These are phyloP conservation scores for Cordyceps fumosorosea DNA, from an alignment of 2,329 filamentous ascomycete species.

Conservation along the genomic window DNA sequence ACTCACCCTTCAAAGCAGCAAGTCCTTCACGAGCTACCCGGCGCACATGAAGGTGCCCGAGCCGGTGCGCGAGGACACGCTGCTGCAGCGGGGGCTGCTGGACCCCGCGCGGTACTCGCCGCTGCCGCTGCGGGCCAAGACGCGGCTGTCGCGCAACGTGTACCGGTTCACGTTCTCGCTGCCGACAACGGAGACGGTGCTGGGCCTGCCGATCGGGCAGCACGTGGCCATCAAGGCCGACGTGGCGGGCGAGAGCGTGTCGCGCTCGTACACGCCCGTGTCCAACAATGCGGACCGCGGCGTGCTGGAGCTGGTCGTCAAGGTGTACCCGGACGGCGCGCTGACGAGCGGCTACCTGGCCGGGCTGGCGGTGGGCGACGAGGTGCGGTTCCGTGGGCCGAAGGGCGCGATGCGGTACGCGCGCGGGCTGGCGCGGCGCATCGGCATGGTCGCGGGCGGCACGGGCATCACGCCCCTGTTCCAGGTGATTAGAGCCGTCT, in stretches of 20 bases:
- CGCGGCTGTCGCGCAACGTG: slow-evolving; percentile 34
- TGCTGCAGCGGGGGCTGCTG: slow-evolving; percentile 40
- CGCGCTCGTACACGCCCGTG: slow-evolving; percentile 48
- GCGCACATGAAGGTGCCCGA: slow-evolving; percentile 34
- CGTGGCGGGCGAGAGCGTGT: slow-evolving; percentile 38
- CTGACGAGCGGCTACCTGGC: slow-evolving; percentile 44
- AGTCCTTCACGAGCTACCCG: slow-evolving; percentile 28
- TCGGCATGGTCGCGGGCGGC: slow-evolving; percentile 50
- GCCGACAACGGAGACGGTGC: slow-evolving; percentile 34
- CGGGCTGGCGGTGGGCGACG: slow-evolving; percentile 40
- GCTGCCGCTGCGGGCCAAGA: slow-evolving; percentile 37
- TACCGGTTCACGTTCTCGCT: slow-evolving; percentile 43
- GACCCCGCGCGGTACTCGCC: slow-evolving; percentile 40
- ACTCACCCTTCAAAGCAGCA: slow-evolving; percentile 25
- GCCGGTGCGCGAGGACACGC: slow-evolving; percentile 30
- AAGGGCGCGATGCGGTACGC: slow-evolving; percentile 50
- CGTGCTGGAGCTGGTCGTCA: slow-evolving; percentile 43
- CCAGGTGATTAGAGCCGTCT: slow-evolving; percentile 57
- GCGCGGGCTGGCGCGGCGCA: slow-evolving; percentile 32
- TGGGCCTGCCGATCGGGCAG: slow-evolving; percentile 51
- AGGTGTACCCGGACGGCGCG: slow-evolving; percentile 43
- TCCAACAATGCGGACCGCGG: slow-evolving; percentile 46
- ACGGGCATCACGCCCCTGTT: slow-evolving; percentile 28
- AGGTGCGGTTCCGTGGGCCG: slow-evolving; percentile 46
- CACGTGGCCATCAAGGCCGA: slow-evolving; percentile 46